phyloP scores from a whole-genome alignment of 2,329 filamentous ascomycete genomes.

The Gnomoniopsis smithogilvyi region DNA sequence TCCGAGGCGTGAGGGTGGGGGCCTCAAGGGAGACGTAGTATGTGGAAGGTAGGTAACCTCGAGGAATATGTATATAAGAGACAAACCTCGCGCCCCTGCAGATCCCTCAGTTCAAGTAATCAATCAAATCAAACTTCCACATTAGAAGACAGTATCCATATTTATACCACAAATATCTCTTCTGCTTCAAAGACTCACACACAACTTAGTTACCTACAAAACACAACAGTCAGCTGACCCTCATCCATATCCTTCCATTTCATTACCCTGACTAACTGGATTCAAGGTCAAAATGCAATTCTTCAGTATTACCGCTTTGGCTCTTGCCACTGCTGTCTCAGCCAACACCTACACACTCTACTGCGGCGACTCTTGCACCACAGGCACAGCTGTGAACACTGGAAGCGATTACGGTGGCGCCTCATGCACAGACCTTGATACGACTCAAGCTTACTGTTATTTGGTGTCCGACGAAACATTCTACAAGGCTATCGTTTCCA shows the following conservation, averaged over 20 bases:
- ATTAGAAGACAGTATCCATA: too few relatives aligned
- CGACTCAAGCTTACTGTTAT: slow-evolving; percentile 12
- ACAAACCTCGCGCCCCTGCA: too few relatives aligned
- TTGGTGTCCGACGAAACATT: slow-evolving; percentile 1
- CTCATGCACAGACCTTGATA: slow-evolving; percentile 6
- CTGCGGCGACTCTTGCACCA: slow-evolving; percentile 12
- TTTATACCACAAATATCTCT: too few relatives aligned
- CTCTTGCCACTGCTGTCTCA: slow-evolving; percentile 1
- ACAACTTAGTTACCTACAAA: not conserved
- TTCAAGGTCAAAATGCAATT: slow-evolving; percentile 7
- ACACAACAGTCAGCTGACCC: not conserved
- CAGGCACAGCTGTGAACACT: not conserved
- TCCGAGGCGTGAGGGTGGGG: not conserved
- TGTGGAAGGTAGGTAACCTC: too few relatives aligned
- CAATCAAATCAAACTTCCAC: too few relatives aligned
- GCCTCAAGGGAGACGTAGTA: too few relatives aligned
- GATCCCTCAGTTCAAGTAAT: too few relatives aligned
- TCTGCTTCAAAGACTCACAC: too few relatives aligned
- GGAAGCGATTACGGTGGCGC: slow-evolving; percentile 6
- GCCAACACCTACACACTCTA: slow-evolving; percentile 13
- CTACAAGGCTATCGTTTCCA: slow-evolving; percentile 10
- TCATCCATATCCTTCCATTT: not conserved
- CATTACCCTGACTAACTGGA: not conserved
- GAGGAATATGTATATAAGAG: too few relatives aligned
- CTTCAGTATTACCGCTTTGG: not conserved